phyloP scores from a whole-genome alignment of 2,329 filamentous ascomycete species.

The Epicoccum sorghinum region DNA sequence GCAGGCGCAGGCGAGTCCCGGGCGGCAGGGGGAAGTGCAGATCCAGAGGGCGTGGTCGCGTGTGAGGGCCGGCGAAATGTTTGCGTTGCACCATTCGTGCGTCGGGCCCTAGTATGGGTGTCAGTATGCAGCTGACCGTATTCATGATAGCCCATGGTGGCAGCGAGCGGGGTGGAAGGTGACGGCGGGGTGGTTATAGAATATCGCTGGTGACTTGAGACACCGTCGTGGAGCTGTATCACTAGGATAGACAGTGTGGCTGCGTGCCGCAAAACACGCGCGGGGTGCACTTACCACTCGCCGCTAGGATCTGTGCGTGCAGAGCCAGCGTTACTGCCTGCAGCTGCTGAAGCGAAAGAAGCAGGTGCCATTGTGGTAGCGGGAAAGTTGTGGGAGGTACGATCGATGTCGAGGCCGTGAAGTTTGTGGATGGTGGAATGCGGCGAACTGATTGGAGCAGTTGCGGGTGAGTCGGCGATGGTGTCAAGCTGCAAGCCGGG shows the following conservation, averaged over 20 bases:
- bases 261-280: conserved; percentile 13
- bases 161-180: conserved; percentile 15
- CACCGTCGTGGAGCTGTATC: conserved; percentile 21
- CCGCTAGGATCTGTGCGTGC: conserved; percentile 51
- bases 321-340: conserved; percentile 50
- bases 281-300: conserved; percentile 53
- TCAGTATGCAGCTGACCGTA: conserved; percentile 20
- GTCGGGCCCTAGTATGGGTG: conserved; percentile 60
- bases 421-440: conserved; percentile 32
- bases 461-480: conserved; percentile 24
- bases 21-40: conserved; percentile 42
- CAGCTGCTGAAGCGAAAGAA: conserved; percentile 59
- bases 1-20: conserved; percentile 36
- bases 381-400: conserved; percentile 23
- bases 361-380: conserved; percentile 53
- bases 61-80: conserved; percentile 70
- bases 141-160: conserved; percentile 11
- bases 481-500: conserved; percentile 30
- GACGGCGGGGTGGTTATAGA: conserved; percentile 1
- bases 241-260: conserved; percentile 7
- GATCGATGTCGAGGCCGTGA: conserved; percentile 33
- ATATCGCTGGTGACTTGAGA: conserved; percentile 21
- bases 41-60: conserved; percentile 59
- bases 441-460: conserved; percentile 32
- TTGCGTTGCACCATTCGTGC: conserved; percentile 69